These are phyloP conservation scores for Lodderomyces pseudojiufengensis DNA, from an alignment of 1,139 yeast species.

Conservation along the genomic window DNA sequence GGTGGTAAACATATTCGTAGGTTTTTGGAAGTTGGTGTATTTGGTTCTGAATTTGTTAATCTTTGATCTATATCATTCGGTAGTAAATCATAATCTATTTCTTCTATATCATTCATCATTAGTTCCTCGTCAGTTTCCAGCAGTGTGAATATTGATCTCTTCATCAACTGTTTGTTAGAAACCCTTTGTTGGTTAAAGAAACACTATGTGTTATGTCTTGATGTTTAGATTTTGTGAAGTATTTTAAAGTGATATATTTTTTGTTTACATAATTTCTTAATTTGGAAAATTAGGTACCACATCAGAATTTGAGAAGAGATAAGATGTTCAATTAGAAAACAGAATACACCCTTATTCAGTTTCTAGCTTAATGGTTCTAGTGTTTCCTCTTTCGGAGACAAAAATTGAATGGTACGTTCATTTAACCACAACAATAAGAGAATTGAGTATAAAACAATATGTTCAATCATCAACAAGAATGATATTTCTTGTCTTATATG, in stretches of 20 bases:
- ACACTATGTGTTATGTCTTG: too few species aligned
- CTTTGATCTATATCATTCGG: conserved; percentile 2
- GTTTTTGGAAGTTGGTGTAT: not conserved
- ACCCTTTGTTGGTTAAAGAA: too few species aligned
- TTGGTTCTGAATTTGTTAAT: conserved; percentile 1
- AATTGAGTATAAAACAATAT: too few species aligned
- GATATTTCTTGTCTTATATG: too few species aligned
- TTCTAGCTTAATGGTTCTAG: too few species aligned
- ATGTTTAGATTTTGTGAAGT: conserved; percentile 1
- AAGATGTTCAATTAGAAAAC: too few species aligned
- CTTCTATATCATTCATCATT: conserved; percentile 4
- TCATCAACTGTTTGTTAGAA: not conserved
- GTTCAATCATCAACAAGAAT: too few species aligned
- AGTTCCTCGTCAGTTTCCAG: conserved; percentile 2
- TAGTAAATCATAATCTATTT: conserved; percentile 6
- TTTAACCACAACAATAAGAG: too few species aligned
- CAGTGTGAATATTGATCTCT: conserved; percentile 2
- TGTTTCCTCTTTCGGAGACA: too few species aligned
- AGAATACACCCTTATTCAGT: too few species aligned
- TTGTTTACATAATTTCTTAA: conserved; percentile 1
- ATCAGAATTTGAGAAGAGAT: too few species aligned
- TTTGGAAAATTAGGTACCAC: not conserved
- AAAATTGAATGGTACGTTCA: too few species aligned
- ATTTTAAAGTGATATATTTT: not conserved
- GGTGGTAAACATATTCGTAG: conserved; percentile 14